Evolutionary conservation across 2,329 filamentous ascomycete species (phyloP), one percentile per base, ranked within the genome.

Genomic region (Trichoderma sp.): DNA sequence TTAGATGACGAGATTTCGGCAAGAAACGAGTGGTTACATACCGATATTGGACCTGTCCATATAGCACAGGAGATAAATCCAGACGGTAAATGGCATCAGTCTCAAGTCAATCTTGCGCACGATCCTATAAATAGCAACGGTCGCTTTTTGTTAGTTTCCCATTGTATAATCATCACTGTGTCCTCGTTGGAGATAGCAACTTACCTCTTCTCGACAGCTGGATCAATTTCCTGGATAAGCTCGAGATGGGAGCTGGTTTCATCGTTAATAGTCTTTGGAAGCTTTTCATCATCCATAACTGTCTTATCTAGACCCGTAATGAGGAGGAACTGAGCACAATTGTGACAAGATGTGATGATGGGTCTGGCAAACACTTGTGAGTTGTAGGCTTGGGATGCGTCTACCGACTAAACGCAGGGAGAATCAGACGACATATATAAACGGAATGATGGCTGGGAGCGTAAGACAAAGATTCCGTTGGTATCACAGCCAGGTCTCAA

Each of bases 41-140:
- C 57, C 57, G 1, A 60, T 60, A 25, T 60, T 60, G 39, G 57
- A 60, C 22, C 57, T 60, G 19, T 60, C 57, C 57, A 60, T 60
- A 15, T 60, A 60, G 13, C 57, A 60, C 1, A 60, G 57, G 2
- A 60, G 57, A 19, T 60, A 60, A 25, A 60, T 60, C 27, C 39
- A 60, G 27, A 60, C 39, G 7, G 57, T 60, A n/a, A 60, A 60
- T 17, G 57, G 57, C 57, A 60, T 60, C 8, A 60, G 13, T 2
- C 57, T 29, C 25, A 45, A 48, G 25, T 60, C 57, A 34, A 60
- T 60, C 27, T 60, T 60, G 29, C 57, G 39, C 2, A 60, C 57
- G 29, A 60, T 60, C 22, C 57, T 60, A n/a, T n/a, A n/a, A 48
- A 34, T 19, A 42, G 2, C n/a, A 42, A 32, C 2, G 6, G 10